Conservation (phyloP, 73 alveolate species). For the Paramecium sexaurelia region DNA sequence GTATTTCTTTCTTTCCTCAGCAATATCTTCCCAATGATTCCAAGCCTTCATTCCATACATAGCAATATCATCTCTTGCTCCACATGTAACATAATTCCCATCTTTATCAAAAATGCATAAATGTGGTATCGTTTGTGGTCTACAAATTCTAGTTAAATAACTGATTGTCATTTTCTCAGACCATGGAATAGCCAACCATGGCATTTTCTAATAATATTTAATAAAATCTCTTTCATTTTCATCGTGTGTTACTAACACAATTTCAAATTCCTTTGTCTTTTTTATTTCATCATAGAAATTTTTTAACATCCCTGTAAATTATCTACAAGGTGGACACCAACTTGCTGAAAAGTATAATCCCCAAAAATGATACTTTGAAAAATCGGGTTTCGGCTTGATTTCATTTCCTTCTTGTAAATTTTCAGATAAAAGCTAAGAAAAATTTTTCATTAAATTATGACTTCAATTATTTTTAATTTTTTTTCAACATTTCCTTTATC, state of each 20-base stretch:
- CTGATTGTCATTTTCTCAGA: slow-evolving; percentile 15
- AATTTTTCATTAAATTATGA: not conserved
- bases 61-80: slow-evolving; percentile 12
- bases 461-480: not conserved
- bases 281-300: slow-evolving; percentile 82
- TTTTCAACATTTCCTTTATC: not conserved
- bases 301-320: slow-evolving; percentile 88
- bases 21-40: slow-evolving; percentile 20
- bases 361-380: not conserved
- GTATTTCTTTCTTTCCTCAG: not conserved
- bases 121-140: slow-evolving; percentile 28
- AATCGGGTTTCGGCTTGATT: slow-evolving; percentile 9
- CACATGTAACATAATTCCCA: slow-evolving; percentile 21
- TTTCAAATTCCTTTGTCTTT: slow-evolving; percentile 66
- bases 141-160: not conserved
- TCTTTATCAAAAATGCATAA: slow-evolving; percentile 44
- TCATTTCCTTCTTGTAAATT: not conserved
- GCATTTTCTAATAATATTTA: slow-evolving; percentile 71
- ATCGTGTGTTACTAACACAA: slow-evolving; percentile 72
- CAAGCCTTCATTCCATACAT: slow-evolving; percentile 34
- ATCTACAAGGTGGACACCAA: slow-evolving; percentile 98
- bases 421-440: not conserved
- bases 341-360: slow-evolving; percentile 94
- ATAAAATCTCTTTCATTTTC: slow-evolving; percentile 27
- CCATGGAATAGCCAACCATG: slow-evolving; percentile 72